phyloP scores from a whole-genome alignment of 148 eudicot species.

The Hydrangea macrophylla region DNA sequence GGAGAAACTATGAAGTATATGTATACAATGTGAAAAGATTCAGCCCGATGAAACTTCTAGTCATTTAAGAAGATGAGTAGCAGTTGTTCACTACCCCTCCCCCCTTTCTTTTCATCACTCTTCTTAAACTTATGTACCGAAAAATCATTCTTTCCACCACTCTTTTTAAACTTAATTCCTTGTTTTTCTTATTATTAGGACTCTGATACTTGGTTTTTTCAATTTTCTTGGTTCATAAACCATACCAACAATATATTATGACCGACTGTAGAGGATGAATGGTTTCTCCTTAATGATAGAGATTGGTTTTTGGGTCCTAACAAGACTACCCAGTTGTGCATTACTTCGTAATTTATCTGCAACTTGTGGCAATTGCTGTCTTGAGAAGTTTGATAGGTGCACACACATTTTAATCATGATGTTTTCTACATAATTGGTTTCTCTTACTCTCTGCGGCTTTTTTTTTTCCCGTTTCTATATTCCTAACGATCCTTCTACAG shows the following conservation, averaged over 20 bases:
- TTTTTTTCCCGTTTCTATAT: too few species aligned
- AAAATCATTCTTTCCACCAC: too few species aligned
- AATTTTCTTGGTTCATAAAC: too few species aligned
- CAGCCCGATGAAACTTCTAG: neutral
- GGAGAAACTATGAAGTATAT: neutral
- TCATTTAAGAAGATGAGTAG: neutral
- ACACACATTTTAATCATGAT: neutral
- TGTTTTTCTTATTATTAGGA: too few species aligned
- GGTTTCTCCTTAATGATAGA: too few species aligned
- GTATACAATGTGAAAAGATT: neutral
- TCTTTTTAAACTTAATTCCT: too few species aligned
- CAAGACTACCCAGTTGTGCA: neutral
- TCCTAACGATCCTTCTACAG: constrained; percentile 40
- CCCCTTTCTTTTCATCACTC: neutral
- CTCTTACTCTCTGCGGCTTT: too few species aligned
- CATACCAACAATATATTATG: too few species aligned
- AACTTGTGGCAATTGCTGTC: neutral
- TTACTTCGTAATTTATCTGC: neutral
- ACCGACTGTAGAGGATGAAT: too few species aligned
- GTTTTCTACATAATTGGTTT: neutral
- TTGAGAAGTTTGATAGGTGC: neutral
- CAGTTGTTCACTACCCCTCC: neutral
- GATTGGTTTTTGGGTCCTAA: neutral
- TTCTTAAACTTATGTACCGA: too few species aligned
- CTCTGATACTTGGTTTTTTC: too few species aligned